Percentiles rank a stretch among this genome's conserved stretches.
phyloP scores from a whole-genome alignment of 176 grass and related monocot species.

The Puccinellia tenuiflora region DNA sequence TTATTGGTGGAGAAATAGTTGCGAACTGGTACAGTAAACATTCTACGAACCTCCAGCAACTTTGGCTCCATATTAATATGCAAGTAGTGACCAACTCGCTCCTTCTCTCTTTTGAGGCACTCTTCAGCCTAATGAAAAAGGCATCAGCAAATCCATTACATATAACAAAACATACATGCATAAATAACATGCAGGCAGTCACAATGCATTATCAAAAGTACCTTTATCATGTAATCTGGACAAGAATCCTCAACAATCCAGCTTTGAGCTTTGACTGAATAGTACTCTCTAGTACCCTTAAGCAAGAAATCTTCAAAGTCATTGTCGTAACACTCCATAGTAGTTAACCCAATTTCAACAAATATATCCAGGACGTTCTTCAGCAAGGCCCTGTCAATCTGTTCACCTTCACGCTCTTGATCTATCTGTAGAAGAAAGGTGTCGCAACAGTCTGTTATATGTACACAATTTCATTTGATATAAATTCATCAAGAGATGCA shows the following conservation, averaged over 20 bases:
- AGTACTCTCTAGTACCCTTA: slow-evolving; percentile 80
- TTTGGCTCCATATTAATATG: slow-evolving; percentile 92
- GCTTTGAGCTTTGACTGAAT: slow-evolving; percentile 85
- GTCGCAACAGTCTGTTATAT: not conserved
- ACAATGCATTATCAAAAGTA: slow-evolving; percentile 23
- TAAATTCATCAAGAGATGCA: not conserved
- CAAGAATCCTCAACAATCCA: slow-evolving; percentile 97
- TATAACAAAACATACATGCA: not conserved
- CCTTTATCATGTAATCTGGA: slow-evolving; percentile 97
- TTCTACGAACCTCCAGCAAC: slow-evolving; percentile 71
- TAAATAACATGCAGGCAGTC: not conserved
- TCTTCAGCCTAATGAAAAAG: slow-evolving; percentile 78
- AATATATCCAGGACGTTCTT: slow-evolving; percentile 97
- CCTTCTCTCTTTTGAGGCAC: slow-evolving; percentile 83
- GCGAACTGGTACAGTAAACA: not conserved
- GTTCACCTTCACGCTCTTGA: slow-evolving; percentile 89
- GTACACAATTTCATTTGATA: not conserved
- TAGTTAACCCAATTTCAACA: slow-evolving; percentile 85
- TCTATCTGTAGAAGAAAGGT: slow-evolving; percentile 62
- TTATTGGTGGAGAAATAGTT: not conserved
- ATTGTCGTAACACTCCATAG: slow-evolving; percentile 77
- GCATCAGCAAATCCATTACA: slow-evolving; percentile 8
- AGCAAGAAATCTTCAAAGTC: slow-evolving; percentile 93
- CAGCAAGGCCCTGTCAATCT: slow-evolving; percentile 84
- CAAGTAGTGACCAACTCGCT: slow-evolving; percentile 90